These are phyloP conservation scores for Musa acuminata DNA, from an alignment of 176 grass and related monocot species.

Conservation along the genomic window DNA sequence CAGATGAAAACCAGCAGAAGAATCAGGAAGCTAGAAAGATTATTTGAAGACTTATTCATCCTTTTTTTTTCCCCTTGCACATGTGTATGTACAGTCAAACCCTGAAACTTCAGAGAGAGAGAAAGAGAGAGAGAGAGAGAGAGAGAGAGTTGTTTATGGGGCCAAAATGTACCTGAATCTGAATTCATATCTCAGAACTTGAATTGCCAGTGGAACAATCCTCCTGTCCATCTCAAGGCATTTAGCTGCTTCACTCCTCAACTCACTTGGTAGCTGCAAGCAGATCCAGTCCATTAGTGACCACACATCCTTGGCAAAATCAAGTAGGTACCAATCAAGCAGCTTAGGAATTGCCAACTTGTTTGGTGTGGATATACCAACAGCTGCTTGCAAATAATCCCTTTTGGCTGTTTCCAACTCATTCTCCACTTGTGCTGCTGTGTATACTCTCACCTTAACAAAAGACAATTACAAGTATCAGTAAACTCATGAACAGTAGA, in stretches of 20 bases:
- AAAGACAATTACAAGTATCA: not conserved
- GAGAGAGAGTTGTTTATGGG: slow-evolving; percentile 10
- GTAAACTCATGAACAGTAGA: not conserved
- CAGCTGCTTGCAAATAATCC: slow-evolving; percentile 74
- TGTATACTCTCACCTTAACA: slow-evolving; percentile 80
- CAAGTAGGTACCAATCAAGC: slow-evolving; percentile 79
- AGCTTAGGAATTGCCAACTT: slow-evolving; percentile 77
- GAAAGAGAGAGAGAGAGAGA: not conserved
- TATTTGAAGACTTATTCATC: not conserved
- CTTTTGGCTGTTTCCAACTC: slow-evolving; percentile 74
- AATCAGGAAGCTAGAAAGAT: not conserved
- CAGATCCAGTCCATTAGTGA: slow-evolving; percentile 97
- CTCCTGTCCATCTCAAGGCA: slow-evolving; percentile 41
- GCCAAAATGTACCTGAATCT: slow-evolving; percentile 81
- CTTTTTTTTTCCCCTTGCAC: not conserved
- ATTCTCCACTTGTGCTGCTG: slow-evolving; percentile 52
- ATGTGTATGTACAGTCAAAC: not conserved
- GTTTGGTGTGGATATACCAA: slow-evolving; percentile 50
- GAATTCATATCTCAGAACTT: slow-evolving; percentile 78
- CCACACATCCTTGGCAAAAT: slow-evolving; percentile 83
- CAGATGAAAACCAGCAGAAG: not conserved
- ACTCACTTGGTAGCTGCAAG: slow-evolving; percentile 58
- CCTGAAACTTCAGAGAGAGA: not conserved
- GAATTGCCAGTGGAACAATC: slow-evolving; percentile 22
- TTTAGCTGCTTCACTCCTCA: slow-evolving; percentile 38